phyloP scores from a whole-genome alignment of 192 early-diverging fungal species.

The Diversispora eburnea region DNA sequence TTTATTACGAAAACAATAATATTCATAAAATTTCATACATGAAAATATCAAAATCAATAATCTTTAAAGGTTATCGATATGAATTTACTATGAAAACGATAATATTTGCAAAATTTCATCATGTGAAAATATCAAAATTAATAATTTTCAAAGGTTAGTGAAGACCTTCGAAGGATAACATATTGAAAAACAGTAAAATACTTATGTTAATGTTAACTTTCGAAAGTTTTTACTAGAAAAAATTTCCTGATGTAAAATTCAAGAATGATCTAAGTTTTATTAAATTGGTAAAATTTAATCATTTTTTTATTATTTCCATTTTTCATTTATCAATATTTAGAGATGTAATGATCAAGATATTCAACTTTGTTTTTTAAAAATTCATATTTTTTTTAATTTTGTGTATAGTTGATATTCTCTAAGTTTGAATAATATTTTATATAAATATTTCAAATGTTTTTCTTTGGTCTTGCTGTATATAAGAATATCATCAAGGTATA shows the following conservation, averaged over 20 bases:
- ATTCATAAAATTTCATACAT: no score
- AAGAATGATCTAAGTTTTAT: constrained; percentile 31
- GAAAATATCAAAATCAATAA: no score
- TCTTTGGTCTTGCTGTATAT: constrained; percentile 27
- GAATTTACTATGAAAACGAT: no score
- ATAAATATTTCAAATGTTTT: constrained; percentile 18
- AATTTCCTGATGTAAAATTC: constrained; percentile 31
- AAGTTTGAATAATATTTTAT: constrained; percentile 22
- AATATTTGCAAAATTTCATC: no score
- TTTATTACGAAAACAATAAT: no score
- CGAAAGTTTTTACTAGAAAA: no score
- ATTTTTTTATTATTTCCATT: constrained; percentile 29
- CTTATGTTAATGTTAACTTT: no score
- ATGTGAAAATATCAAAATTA: no score
- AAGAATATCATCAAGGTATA: constrained; percentile 45
- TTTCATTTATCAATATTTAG: constrained; percentile 29
- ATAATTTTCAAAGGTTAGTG: no score
- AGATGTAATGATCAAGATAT: constrained; percentile 35
- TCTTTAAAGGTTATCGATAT: no score
- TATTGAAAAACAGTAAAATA: no score
- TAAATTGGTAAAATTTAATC: constrained; percentile 21
- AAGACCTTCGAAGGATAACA: no score
- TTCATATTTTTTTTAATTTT: constrained; percentile 27
- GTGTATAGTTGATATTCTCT: constrained; percentile 23
- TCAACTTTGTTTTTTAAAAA: constrained; percentile 19